Conservation (phyloP, 371 early-diverging fungal species). For the Rhizopus microsporus region DNA sequence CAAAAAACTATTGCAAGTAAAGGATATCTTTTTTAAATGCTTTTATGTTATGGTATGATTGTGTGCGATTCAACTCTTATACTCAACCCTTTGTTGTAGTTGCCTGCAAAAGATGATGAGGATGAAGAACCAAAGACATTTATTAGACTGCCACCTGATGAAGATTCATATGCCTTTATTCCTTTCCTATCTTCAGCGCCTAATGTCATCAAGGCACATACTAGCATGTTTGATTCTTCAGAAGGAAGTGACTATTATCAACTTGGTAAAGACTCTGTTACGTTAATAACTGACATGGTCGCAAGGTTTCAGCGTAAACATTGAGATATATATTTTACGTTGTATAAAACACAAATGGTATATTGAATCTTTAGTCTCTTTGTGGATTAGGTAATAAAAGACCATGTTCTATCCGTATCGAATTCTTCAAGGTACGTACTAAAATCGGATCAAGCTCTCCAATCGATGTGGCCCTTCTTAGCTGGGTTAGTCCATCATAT, state of each 20-base stretch:
- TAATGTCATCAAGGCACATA: conserved; percentile 54
- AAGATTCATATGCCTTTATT: conserved; percentile 34
- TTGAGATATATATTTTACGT: not conserved
- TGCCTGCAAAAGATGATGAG: conserved; percentile 6
- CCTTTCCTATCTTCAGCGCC: conserved; percentile 31
- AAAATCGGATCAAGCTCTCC: not conserved
- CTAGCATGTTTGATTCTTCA: conserved; percentile 55
- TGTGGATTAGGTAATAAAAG: not conserved
- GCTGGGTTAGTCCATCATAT: conserved; percentile 17
- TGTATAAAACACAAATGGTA: not conserved
- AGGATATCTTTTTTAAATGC: conserved; percentile 52
- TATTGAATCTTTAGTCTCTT: too few relatives aligned
- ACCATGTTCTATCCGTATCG: not conserved
- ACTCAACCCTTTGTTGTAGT: not conserved
- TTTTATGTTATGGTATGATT: conserved; percentile 52
- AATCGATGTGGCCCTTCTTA: conserved; percentile 7
- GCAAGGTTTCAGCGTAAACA: conserved; percentile 28
- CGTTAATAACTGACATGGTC: conserved; percentile 49
- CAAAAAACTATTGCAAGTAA: conserved; percentile 22
- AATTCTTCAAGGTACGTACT: not conserved
- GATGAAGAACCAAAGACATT: conserved; percentile 42
- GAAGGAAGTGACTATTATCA: conserved; percentile 54
- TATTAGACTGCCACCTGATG: conserved; percentile 48
- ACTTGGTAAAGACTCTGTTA: conserved; percentile 49
- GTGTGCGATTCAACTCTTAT: conserved; percentile 5